These are phyloP conservation scores for Byssothecium circinans DNA, from an alignment of 2,329 filamentous ascomycete species.

Conservation along the genomic window DNA sequence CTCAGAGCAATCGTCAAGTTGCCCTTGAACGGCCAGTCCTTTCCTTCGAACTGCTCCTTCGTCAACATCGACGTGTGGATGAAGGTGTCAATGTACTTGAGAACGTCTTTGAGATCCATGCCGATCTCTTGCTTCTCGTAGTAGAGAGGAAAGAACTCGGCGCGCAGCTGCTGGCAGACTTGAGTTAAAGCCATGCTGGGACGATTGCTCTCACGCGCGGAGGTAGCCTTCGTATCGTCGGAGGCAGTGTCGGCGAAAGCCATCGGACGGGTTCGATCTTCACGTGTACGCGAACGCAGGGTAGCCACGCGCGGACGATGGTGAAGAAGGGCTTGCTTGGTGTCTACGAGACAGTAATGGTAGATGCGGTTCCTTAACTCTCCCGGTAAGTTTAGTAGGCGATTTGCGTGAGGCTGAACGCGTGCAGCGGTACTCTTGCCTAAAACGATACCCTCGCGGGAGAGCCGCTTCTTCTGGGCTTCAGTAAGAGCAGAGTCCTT, in stretches of 20 bases:
- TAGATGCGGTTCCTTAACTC: slow-evolving; percentile 37
- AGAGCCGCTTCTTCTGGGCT: too few relatives aligned
- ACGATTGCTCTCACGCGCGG: slow-evolving; percentile 16
- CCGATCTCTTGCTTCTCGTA: slow-evolving; percentile 29
- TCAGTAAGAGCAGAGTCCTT: too few relatives aligned
- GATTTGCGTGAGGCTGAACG: too few relatives aligned
- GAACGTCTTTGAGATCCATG: slow-evolving; percentile 26
- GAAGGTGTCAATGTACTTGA: slow-evolving; percentile 24
- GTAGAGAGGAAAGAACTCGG: slow-evolving; percentile 29
- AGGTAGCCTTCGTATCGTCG: slow-evolving; percentile 3
- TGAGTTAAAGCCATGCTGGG: slow-evolving; percentile 31
- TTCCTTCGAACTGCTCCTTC: slow-evolving; percentile 5
- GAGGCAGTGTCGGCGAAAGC: background rate
- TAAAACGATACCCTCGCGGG: too few relatives aligned
- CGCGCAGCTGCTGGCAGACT: slow-evolving; percentile 27
- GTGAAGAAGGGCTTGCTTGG: slow-evolving; percentile 26
- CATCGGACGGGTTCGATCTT: slow-evolving; percentile 19
- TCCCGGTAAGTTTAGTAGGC: slow-evolving; percentile 4
- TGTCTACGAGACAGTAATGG: slow-evolving; percentile 7
- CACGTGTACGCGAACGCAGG: slow-evolving; percentile 26
- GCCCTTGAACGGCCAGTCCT: slow-evolving; percentile 22
- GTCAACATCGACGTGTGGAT: slow-evolving; percentile 12
- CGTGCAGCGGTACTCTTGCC: too few relatives aligned
- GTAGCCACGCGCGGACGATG: slow-evolving; percentile 28
- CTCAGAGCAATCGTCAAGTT: slow-evolving; percentile 34